Base-by-base conservation (phyloP, 345 rosid genomes). In the Gossypium sturtianum region DNA sequence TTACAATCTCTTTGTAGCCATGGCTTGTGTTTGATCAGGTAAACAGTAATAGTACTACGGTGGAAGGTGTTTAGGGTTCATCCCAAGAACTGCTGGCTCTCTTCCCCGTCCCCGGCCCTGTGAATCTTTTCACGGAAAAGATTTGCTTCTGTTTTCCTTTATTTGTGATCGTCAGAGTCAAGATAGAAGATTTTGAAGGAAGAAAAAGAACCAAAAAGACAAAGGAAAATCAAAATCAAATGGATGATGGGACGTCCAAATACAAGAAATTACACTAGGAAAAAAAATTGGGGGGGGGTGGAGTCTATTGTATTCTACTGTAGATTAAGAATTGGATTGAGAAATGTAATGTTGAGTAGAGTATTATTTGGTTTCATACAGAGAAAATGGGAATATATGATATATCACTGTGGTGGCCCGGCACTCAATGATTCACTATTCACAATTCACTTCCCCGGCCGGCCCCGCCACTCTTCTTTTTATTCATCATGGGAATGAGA, bases 371-470 rank as follows among this genome's bases (percentile, higher is more conserved):
- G 48, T 66, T 66, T 57, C 22, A 63, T 17, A 8, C 45, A 69
- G 73, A 58, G 41, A 34, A 34, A 58, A 58, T 58, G 34, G 51
- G 60, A 56, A 56, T 56, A 20, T n/a, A 20, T 56, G 60, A 56
- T 58, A 58, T 4, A 60, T 66, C 72, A 81, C 81, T 5, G 68
- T 66, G 79, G 84, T 78, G 84, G 82, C 76, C 79, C 79, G 34
- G 34, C 38, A 15, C 34, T 23, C 79, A 1, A 57, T 9, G 47
- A 78, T 66, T 65, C 41, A 70, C 78, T 62, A 67, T 77, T 80
- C 65, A 47, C 38, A 34, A 34, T 34, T 34, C 16, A 74, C 34
- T 73, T 58, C 29, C 29, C 62, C 16, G 44, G 86, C 79, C 83
- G 84, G 84, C 67, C 77, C 83, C 83, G 22, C 80, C 83, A 51